Evolutionary conservation across 2,329 filamentous ascomycete species (phyloP).

Genomic region (Diaporthe humulicola): DNA sequence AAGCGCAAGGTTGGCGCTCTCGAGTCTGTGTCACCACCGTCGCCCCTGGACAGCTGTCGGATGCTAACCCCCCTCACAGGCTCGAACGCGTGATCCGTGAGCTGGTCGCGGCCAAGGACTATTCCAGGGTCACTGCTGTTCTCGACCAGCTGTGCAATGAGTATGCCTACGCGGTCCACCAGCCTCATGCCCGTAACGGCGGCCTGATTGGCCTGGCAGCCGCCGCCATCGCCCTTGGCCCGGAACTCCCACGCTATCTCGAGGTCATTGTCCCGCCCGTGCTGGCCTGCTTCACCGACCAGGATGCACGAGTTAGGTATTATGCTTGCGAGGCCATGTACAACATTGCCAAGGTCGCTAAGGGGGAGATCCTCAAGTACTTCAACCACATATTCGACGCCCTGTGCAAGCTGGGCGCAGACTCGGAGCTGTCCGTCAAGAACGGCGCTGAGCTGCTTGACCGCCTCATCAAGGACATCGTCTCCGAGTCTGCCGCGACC

Average conservation of each 20-base stretch:
- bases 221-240: constrained; percentile 93
- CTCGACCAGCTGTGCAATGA: constrained; percentile 98
- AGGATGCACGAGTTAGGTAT: constrained; percentile 96
- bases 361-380: constrained; percentile 95
- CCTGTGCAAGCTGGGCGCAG: constrained; percentile 95
- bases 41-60: background rate
- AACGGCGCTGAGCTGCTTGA: constrained; percentile 97
- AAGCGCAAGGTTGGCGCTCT: constrained; percentile 96
- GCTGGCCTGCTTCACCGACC: constrained; percentile 96
- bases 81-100: constrained; percentile 93
- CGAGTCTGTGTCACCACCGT: constrained; percentile 74
- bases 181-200: constrained; percentile 95
- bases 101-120: constrained; percentile 80
- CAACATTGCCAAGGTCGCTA: constrained; percentile 99
- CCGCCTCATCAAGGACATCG: constrained; percentile 94
- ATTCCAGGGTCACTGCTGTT: constrained; percentile 85
- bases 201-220: constrained; percentile 95
- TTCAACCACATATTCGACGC: constrained; percentile 99
- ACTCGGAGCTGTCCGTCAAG: constrained; percentile 96
- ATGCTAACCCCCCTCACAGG: constrained; percentile 58
- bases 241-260: constrained; percentile 91
- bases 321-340: constrained; percentile 99
- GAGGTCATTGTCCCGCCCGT: constrained; percentile 96
- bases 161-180: constrained; percentile 96
- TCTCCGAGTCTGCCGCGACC: constrained; percentile 92